Percentiles rank a stretch among this genome's conserved stretches.
phyloP scores from a whole-genome alignment of 257 asterid genomes.

The Solanum chmielewskii region DNA sequence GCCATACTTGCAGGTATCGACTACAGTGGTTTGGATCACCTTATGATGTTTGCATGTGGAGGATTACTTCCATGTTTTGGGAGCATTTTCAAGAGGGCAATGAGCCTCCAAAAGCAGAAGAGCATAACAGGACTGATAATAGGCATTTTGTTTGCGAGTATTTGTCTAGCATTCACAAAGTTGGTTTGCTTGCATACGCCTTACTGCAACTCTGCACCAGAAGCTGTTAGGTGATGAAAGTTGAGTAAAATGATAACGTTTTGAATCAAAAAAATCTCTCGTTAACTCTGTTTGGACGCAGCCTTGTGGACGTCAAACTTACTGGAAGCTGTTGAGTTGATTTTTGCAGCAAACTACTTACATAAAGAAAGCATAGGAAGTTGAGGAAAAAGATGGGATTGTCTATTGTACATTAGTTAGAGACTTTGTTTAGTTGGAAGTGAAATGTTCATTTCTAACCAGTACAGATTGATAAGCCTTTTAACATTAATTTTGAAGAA shows the following conservation, averaged over 20 bases:
- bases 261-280: not conserved
- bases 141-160: conserved; percentile 47
- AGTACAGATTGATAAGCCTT: not conserved
- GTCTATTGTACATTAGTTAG: not conserved
- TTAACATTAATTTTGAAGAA: not conserved
- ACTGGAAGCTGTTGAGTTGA: not conserved
- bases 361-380: not conserved
- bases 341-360: not conserved
- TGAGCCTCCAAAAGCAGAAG: conserved; percentile 53
- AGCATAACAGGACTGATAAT: conserved; percentile 47
- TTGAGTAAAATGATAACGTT: not conserved
- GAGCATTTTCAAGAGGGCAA: conserved; percentile 52
- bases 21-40: conserved; percentile 81
- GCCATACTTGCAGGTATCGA: conserved; percentile 86
- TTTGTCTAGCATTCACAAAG: conserved; percentile 70
- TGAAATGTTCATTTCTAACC: not conserved
- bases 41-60: conserved; percentile 85
- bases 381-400: not conserved
- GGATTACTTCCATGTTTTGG: conserved; percentile 85
- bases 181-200: conserved; percentile 93
- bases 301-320: not conserved
- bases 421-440: not conserved
- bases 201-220: conserved; percentile 98
- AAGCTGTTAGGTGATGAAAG: conserved; percentile 72
- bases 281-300: not conserved